A percentile compares a stretch with the other conserved stretches of the same genome.
Conservation (phyloP, 345 rosid species). For the Cardamine resedifolia region DNA sequence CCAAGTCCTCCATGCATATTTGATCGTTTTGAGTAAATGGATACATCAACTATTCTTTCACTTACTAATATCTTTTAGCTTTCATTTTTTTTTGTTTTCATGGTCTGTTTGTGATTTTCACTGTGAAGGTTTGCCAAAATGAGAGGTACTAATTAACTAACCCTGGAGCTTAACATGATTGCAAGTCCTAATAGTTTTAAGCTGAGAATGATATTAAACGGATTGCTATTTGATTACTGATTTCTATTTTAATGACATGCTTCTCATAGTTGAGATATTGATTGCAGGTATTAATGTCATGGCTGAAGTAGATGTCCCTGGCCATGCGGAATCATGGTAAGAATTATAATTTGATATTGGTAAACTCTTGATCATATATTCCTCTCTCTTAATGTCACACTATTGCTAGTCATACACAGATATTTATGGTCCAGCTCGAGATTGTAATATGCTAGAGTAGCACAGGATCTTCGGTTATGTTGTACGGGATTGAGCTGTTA, state of each 20-base stretch:
- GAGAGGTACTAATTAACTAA: slow-evolving; percentile 61
- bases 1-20: not conserved
- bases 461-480: not conserved
- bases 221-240: not conserved
- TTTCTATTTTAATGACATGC: not conserved
- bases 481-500: not conserved
- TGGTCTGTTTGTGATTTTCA: slow-evolving; percentile 35
- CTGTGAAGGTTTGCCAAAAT: slow-evolving; percentile 79
- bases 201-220: slow-evolving; percentile 2
- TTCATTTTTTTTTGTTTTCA: not conserved
- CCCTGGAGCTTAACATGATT: slow-evolving; percentile 4
- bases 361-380: not conserved
- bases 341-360: not conserved
- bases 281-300: slow-evolving; percentile 81
- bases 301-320: slow-evolving; percentile 97
- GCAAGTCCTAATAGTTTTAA: not conserved
- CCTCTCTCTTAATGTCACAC: not conserved
- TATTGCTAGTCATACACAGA: not conserved
- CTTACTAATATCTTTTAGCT: slow-evolving; percentile 30
- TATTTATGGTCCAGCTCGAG: not conserved
- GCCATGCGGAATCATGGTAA: slow-evolving; percentile 98
- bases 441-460: not conserved
- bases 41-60: not conserved
- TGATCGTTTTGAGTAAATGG: not conserved
- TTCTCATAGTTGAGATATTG: slow-evolving; percentile 3